Evolutionary conservation across 352 stramenopile species (phyloP).

Genomic region (Pythium vanterpoolii): DNA sequence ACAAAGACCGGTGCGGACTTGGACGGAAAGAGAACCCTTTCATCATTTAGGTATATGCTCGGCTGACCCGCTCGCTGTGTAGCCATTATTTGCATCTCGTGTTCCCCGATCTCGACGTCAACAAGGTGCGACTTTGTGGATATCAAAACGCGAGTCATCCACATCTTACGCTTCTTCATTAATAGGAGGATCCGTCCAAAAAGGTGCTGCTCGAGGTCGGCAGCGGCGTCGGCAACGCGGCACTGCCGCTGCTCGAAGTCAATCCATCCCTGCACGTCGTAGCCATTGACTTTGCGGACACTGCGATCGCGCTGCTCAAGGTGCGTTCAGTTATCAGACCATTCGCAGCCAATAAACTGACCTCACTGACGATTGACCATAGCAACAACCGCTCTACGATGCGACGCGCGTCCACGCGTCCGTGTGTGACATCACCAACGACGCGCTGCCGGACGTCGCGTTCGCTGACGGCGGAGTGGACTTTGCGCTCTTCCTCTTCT

Average conservation of each 20-base stretch:
- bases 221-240: constrained; percentile 94
- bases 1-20: constrained; percentile 85
- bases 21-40: too few species aligned
- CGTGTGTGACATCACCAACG: constrained; percentile 85
- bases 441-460: constrained; percentile 52
- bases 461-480: constrained; percentile 67
- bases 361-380: too few species aligned
- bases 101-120: constrained; percentile 83
- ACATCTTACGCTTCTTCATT: not conserved
- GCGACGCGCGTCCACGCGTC: constrained; percentile 57
- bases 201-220: constrained; percentile 92
- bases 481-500: constrained; percentile 85
- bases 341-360: too few species aligned
- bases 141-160: not conserved
- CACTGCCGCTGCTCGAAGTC: constrained; percentile 92
- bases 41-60: not conserved
- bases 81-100: constrained; percentile 92
- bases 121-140: constrained; percentile 27
- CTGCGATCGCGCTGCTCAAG: constrained; percentile 90
- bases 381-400: constrained; percentile 82
- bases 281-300: constrained; percentile 92
- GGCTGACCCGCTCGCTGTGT: not conserved
- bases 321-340: too few species aligned
- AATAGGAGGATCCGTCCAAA: constrained; percentile 31
- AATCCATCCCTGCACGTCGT: constrained; percentile 85